These are phyloP conservation scores for Phoma sp. DNA, from an alignment of 2,329 filamentous ascomycete species.

Conservation along the genomic window DNA sequence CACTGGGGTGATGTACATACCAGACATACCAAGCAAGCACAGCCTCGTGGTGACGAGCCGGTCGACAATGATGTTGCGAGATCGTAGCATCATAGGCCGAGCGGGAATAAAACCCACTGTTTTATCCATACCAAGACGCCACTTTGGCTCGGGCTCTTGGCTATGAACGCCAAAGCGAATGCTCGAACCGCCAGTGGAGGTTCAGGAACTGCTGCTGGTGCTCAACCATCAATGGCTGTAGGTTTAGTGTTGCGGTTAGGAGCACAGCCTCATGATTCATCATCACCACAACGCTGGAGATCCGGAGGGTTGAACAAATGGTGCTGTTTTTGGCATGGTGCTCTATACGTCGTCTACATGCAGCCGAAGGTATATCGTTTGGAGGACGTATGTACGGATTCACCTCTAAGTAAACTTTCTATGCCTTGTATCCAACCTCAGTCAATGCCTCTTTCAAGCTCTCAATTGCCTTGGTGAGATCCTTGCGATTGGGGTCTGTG, in stretches of 20 bases:
- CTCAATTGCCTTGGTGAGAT: conserved; percentile 83
- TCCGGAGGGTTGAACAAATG: background rate
- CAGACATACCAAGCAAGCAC: conserved; percentile 2
- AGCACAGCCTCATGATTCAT: conserved; percentile 1
- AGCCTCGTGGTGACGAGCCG: conserved; percentile 5
- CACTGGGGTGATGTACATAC: background rate
- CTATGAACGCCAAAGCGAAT: background rate
- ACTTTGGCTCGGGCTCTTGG: conserved; percentile 7
- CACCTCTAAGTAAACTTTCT: background rate
- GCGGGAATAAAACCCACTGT: conserved; percentile 14
- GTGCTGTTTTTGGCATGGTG: conserved; percentile 1
- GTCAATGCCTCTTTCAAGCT: conserved; percentile 75
- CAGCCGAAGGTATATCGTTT: background rate
- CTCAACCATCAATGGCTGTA: background rate
- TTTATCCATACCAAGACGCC: conserved; percentile 5
- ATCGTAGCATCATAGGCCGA: conserved; percentile 10
- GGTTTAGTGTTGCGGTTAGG: background rate
- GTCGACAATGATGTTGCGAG: background rate
- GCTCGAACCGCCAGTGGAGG: background rate
- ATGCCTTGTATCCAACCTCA: conserved; percentile 71
- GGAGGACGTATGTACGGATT: conserved; percentile 4
- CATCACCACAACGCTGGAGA: background rate
- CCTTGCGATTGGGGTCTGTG: conserved; percentile 77
- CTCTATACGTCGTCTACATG: background rate
- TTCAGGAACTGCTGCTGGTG: background rate